phyloP scores from a whole-genome alignment of 2,329 filamentous ascomycete genomes.

The Chaetothyriales sp. region DNA sequence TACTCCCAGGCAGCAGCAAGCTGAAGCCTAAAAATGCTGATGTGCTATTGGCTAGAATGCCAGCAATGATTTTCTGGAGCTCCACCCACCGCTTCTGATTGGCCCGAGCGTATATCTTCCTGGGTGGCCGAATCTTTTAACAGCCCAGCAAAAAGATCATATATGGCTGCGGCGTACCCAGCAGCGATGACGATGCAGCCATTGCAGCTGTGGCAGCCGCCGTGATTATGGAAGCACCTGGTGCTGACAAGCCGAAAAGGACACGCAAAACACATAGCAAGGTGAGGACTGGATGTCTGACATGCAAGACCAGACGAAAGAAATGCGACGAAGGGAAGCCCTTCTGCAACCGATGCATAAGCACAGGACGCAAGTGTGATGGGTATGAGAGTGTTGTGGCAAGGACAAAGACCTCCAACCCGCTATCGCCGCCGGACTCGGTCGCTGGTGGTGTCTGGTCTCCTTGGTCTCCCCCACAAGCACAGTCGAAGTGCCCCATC shows the following conservation, averaged over 20 bases:
- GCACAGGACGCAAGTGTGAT: constrained; percentile 22
- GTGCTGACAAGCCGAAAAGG: constrained; percentile 7
- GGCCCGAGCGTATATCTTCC: neutral
- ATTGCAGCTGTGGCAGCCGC: neutral
- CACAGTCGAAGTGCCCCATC: too few species aligned
- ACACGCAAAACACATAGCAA: constrained; percentile 16
- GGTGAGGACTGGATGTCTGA: constrained; percentile 15
- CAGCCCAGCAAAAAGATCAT: neutral
- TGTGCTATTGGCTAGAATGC: neutral
- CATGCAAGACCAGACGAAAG: constrained; percentile 18
- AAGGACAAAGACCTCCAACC: neutral
- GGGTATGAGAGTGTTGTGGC: constrained; percentile 14
- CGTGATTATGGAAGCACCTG: neutral
- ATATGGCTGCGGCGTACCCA: neutral
- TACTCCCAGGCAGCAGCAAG: neutral
- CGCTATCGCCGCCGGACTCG: neutral
- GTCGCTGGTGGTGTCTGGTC: neutral
- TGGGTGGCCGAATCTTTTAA: too few species aligned
- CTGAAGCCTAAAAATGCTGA: neutral
- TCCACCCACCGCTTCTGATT: neutral
- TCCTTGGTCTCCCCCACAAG: too few species aligned
- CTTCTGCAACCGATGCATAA: constrained; percentile 19
- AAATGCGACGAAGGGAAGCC: constrained; percentile 24
- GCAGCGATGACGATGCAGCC: neutral
- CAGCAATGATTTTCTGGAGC: neutral